Evolutionary conservation across 129 eudicot species (phyloP).

Genomic region (Deinandra increscens): DNA sequence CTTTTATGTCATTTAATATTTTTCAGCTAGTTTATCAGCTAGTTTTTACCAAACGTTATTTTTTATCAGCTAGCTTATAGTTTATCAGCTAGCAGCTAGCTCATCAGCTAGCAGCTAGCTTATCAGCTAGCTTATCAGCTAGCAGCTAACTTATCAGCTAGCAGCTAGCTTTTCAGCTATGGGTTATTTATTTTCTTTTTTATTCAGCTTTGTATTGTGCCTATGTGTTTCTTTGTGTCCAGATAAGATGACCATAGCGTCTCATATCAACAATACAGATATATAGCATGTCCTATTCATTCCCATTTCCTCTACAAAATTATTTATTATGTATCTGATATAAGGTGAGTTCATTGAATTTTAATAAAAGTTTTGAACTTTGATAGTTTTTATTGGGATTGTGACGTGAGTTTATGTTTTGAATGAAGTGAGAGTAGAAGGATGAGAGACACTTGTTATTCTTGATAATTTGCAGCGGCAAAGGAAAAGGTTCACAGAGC

Average conservation of each 20-base stretch:
- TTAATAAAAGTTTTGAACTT: conserved; percentile 1
- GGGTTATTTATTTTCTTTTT: neutral
- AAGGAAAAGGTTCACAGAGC: conserved; percentile 51
- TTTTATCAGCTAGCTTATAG: no score
- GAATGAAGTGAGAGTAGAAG: conserved; percentile 66
- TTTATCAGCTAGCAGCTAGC: no score
- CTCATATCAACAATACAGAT: conserved; percentile 46
- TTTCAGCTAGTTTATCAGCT: no score
- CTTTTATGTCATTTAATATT: no score
- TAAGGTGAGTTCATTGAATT: conserved; percentile 30
- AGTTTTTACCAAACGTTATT: no score
- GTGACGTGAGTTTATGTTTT: conserved; percentile 14
- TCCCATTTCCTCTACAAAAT: conserved; percentile 38
- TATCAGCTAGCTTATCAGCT: no score
- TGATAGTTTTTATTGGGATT: conserved; percentile 12
- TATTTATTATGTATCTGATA: conserved; percentile 56
- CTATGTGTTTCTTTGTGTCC: conserved; percentile 57
- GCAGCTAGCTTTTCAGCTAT: no score
- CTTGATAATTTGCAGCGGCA: conserved; percentile 45
- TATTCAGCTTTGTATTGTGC: conserved; percentile 50
- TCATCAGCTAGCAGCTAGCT: no score
- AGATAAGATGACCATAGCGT: conserved; percentile 41
- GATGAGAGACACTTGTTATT: conserved; percentile 58
- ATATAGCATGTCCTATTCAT: conserved; percentile 43
- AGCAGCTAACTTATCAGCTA: no score